phyloP scores from a whole-genome alignment of 2,329 filamentous ascomycete species.

The Cladosporium sp. region DNA sequence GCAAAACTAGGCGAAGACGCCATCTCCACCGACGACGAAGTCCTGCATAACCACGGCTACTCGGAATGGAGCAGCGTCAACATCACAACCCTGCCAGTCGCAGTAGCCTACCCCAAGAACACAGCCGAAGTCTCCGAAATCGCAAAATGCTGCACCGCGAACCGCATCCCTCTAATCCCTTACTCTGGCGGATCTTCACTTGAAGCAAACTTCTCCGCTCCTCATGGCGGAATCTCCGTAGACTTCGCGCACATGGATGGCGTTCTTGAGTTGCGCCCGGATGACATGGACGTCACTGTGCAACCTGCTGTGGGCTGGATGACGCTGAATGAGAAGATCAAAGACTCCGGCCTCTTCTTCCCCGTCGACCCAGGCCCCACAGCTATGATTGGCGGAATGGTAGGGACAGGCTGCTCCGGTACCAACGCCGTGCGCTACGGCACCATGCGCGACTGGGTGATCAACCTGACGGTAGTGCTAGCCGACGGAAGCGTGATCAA shows the following conservation, averaged over 20 bases:
- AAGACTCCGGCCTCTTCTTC: constrained; percentile 77
- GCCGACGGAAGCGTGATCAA: constrained; percentile 76
- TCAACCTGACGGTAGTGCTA: constrained; percentile 76
- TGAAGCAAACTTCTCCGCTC: constrained; percentile 86
- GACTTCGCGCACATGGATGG: constrained; percentile 87
- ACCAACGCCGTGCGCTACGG: constrained; percentile 70
- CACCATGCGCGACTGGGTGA: constrained; percentile 85
- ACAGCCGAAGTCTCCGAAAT: constrained; percentile 63
- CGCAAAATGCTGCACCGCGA: constrained; percentile 69
- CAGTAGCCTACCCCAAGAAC: constrained; percentile 59
- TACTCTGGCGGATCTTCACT: constrained; percentile 83
- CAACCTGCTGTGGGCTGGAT: constrained; percentile 93
- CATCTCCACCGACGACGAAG: constrained; percentile 61
- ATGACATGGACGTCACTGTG: constrained; percentile 89
- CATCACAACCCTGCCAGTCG: constrained; percentile 58
- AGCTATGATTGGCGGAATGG: constrained; percentile 78
- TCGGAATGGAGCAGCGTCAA: constrained; percentile 70
- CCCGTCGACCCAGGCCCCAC: constrained; percentile 78
- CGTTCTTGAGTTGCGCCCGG: constrained; percentile 72
- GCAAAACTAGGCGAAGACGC: constrained; percentile 52
- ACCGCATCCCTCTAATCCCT: constrained; percentile 75
- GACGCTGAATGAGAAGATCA: constrained; percentile 72
- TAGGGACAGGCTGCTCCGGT: constrained; percentile 68
- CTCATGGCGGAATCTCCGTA: constrained; percentile 80
- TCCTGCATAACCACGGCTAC: constrained; percentile 60